Conservation (phyloP, 1,139 yeast genomes). For the Debaryomycetaceae sp. region DNA sequence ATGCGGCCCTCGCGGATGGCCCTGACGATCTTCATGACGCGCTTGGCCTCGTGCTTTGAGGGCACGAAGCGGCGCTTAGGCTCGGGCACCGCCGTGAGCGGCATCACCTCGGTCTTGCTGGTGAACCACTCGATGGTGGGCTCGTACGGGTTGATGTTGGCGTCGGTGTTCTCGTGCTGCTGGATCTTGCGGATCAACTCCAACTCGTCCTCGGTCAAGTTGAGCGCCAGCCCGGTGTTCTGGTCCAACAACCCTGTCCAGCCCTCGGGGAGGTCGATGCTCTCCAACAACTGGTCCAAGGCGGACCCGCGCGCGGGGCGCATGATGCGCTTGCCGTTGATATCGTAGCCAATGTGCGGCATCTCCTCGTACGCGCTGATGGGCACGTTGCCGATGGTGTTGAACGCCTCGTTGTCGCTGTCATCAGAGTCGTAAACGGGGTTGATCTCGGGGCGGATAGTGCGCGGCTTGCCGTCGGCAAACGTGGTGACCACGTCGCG, state of each 20-base stretch:
- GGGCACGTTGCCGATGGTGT: conserved; percentile 92
- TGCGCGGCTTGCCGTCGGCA: conserved; percentile 77
- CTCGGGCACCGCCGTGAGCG: conserved; percentile 89
- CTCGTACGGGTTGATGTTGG: conserved; percentile 79
- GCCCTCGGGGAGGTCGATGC: conserved; percentile 92
- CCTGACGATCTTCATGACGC: conserved; percentile 91
- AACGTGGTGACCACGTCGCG: conserved; percentile 42
- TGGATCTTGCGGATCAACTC: conserved; percentile 86
- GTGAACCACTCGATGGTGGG: conserved; percentile 97
- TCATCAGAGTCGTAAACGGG: conserved; percentile 94
- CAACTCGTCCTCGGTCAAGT: conserved; percentile 82
- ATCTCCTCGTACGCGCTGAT: conserved; percentile 90
- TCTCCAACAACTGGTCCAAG: conserved; percentile 79
- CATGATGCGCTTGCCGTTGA: conserved; percentile 97
- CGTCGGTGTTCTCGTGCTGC: conserved; percentile 80
- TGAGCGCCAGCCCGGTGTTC: conserved; percentile 82
- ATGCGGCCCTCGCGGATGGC: conserved; percentile 97
- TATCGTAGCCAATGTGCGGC: conserved; percentile 97
- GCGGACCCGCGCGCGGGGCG: conserved; percentile 98
- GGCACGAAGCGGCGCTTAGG: conserved; percentile 97
- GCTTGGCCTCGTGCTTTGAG: conserved; percentile 92
- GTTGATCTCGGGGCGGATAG: conserved; percentile 81
- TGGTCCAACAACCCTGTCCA: conserved; percentile 97
- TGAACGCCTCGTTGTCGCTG: conserved; percentile 76
- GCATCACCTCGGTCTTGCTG: conserved; percentile 80